phyloP scores from a whole-genome alignment of 495 filamentous ascomycete genomes.

The Aspergillus bridgeri region DNA sequence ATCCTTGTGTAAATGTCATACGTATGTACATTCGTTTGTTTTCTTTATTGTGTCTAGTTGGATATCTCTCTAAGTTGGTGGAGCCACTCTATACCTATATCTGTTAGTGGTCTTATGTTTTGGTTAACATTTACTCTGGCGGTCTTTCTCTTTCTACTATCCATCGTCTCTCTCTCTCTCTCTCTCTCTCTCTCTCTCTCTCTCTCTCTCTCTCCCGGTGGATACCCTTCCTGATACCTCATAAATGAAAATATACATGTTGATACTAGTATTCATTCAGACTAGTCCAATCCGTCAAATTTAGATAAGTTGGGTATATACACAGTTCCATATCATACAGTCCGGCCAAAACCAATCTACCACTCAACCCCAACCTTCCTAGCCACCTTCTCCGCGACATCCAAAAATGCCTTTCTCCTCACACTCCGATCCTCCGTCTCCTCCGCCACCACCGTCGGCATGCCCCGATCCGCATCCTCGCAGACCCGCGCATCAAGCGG shows the following conservation, averaged over 20 bases:
- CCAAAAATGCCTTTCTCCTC: conserved; percentile 66
- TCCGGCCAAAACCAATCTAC: background rate
- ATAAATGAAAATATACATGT: too few relatives aligned
- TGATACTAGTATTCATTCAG: too few relatives aligned
- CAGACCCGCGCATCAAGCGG: conserved; percentile 85
- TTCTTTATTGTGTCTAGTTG: background rate
- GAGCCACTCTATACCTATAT: background rate
- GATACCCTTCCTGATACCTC: background rate
- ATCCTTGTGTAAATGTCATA: background rate
- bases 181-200: too few relatives aligned
- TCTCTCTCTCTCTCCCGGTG: too few relatives aligned
- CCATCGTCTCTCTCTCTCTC: too few relatives aligned
- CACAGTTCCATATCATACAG: background rate
- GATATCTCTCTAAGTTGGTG: background rate
- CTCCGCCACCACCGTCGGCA: conserved; percentile 87
- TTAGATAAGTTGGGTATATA: background rate
- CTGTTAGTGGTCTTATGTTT: too few relatives aligned
- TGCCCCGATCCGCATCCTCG: conserved; percentile 82
- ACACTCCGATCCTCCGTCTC: conserved; percentile 71
- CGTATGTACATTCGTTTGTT: background rate
- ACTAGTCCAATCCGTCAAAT: too few relatives aligned
- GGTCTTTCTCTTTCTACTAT: background rate
- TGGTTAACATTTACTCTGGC: background rate
- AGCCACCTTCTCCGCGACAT: conserved; percentile 61
- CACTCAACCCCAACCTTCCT: conserved; percentile 42